phyloP scores from a whole-genome alignment of 2,329 filamentous ascomycete genomes.

The Verticillium klebahnii region DNA sequence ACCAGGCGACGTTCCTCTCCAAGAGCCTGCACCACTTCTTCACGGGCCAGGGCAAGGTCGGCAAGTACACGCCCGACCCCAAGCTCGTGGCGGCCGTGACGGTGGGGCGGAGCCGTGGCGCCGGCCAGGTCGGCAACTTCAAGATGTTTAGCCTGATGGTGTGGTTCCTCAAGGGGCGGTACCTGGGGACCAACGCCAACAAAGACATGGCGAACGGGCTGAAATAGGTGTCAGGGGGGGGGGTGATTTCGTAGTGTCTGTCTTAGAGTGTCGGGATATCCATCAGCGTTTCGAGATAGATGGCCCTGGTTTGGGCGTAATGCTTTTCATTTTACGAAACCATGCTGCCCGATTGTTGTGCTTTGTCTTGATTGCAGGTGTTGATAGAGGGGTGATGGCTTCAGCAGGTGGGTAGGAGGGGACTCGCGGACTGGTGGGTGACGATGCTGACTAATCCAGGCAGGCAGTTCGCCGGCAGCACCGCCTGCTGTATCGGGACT shows the following conservation, averaged over 20 bases:
- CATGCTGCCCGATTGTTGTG: no score
- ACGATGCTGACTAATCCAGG: not conserved
- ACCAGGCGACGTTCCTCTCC: constrained; percentile 28
- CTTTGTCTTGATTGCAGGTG: no score
- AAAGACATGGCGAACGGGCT: constrained; percentile 8
- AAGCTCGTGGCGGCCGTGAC: constrained; percentile 31
- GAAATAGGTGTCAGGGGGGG: not conserved
- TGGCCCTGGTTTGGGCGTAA: not conserved
- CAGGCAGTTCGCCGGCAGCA: not conserved
- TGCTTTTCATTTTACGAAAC: not conserved
- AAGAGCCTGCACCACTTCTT: constrained; percentile 25
- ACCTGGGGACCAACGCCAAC: constrained; percentile 16
- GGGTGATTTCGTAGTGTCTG: not conserved
- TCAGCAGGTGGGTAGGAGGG: not conserved
- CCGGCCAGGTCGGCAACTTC: constrained; percentile 27
- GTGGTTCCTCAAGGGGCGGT: constrained; percentile 26
- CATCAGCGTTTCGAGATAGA: not conserved
- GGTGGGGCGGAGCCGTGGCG: constrained; percentile 31
- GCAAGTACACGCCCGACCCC: constrained; percentile 16
- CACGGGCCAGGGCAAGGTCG: constrained; percentile 17
- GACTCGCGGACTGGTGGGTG: not conserved
- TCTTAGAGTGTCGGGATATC: not conserved
- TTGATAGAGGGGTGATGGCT: not conserved
- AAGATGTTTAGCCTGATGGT: constrained; percentile 25
- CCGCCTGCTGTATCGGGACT: constrained; percentile 10